These are phyloP conservation scores for Chlamydomonas incerta DNA, from an alignment of 139 green algal genomes.

Conservation along the genomic window DNA sequence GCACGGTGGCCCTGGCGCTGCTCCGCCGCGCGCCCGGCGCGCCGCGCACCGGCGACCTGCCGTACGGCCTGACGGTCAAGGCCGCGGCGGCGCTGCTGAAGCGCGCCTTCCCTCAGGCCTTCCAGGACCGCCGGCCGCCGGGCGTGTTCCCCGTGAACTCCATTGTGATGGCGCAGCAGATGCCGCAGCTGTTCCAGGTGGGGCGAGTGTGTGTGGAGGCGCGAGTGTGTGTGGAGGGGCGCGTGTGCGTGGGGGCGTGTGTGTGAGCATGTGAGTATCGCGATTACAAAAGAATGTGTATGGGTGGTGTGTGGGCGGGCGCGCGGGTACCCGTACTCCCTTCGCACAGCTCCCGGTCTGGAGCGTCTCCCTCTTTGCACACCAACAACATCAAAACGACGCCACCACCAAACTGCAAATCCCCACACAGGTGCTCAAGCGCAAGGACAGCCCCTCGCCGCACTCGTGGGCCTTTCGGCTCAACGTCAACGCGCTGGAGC, in stretches of 20 bases:
- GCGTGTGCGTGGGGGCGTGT: neutral
- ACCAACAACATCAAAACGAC: neutral
- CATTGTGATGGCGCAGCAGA: slow-evolving; percentile 14
- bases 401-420: too few species aligned
- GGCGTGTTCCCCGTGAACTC: slow-evolving; percentile 24
- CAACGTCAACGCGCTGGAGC: slow-evolving; percentile 14
- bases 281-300: too few species aligned
- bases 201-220: too few species aligned
- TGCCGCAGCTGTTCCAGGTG: slow-evolving; percentile 8
- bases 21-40: neutral
- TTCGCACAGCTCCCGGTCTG: too few species aligned
- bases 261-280: neutral
- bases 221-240: too few species aligned
- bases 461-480: neutral
- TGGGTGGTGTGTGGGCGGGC: too few species aligned
- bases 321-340: too few species aligned
- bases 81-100: slow-evolving; percentile 8
- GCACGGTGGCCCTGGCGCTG: neutral
- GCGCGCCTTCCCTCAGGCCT: slow-evolving; percentile 9
- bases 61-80: slow-evolving; percentile 1
- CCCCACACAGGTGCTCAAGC: too few species aligned
- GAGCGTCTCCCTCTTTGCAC: too few species aligned
- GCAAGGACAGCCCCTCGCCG: too few species aligned
- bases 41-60: neutral
- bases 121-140: neutral